A percentile compares a stretch with the other conserved stretches of the same genome.
phyloP scores from a whole-genome alignment of 1,139 yeast species.

The Yamadazyma pseudoaaseri region DNA sequence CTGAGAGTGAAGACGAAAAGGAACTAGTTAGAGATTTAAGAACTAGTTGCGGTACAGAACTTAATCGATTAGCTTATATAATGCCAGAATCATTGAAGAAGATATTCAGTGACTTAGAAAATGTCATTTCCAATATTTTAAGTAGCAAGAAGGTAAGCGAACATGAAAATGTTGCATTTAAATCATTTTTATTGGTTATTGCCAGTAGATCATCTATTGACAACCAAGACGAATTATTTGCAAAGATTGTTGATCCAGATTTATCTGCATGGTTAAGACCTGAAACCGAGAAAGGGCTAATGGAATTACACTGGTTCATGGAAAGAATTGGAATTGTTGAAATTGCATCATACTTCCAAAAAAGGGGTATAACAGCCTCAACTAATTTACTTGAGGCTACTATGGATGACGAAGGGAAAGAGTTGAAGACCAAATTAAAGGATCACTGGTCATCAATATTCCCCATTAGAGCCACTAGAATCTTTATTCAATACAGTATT shows the following conservation, averaged over 20 bases:
- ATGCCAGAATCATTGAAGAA: constrained; percentile 89
- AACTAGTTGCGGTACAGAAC: constrained; percentile 91
- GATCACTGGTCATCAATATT: constrained; percentile 93
- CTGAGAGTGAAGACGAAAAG: constrained; percentile 69
- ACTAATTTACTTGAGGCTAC: constrained; percentile 73
- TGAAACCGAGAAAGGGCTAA: constrained; percentile 81
- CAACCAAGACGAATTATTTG: constrained; percentile 71
- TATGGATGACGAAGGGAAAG: constrained; percentile 90
- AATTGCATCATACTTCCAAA: constrained; percentile 86
- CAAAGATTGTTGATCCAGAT: constrained; percentile 90
- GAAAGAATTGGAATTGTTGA: constrained; percentile 92
- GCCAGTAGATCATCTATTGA: constrained; percentile 80
- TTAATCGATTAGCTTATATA: constrained; percentile 87
- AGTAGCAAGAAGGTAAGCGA: constrained; percentile 72
- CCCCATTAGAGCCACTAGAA: constrained; percentile 94
- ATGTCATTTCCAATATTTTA: constrained; percentile 71
- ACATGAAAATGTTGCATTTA: constrained; percentile 92
- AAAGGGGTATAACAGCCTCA: constrained; percentile 73
- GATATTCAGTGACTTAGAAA: constrained; percentile 78
- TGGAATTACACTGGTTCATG: constrained; percentile 96
- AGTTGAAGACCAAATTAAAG: constrained; percentile 70
- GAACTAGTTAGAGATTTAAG: constrained; percentile 85
- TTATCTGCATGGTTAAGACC: constrained; percentile 91
- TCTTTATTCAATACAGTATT: constrained; percentile 91
- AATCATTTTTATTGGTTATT: constrained; percentile 85